Percentiles rank a stretch among this genome's conserved stretches.
phyloP scores from a whole-genome alignment of 495 filamentous ascomycete genomes.

The Podospora pseudopauciseta region DNA sequence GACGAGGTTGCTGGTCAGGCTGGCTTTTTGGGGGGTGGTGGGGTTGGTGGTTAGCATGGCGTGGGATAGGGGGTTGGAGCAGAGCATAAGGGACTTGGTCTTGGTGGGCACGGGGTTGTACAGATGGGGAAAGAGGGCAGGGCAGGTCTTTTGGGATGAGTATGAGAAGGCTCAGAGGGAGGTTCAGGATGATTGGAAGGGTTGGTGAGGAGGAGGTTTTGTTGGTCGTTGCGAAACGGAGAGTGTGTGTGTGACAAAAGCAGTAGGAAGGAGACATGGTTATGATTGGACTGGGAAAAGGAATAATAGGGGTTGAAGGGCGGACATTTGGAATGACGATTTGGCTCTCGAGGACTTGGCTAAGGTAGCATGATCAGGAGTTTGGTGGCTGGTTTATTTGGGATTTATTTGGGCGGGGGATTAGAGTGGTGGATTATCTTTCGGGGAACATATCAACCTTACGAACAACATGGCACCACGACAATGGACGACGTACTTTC shows the following conservation, averaged over 20 bases:
- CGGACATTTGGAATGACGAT: neutral
- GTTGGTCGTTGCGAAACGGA: neutral
- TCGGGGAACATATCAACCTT: neutral
- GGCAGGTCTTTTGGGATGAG: neutral
- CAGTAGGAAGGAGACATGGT: neutral
- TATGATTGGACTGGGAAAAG: neutral
- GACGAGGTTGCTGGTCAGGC: constrained; percentile 55
- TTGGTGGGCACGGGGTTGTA: neutral
- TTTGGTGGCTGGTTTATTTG: neutral
- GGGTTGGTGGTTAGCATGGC: constrained; percentile 50
- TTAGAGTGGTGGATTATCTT: neutral
- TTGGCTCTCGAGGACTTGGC: neutral
- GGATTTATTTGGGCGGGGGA: neutral
- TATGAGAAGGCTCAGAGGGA: neutral
- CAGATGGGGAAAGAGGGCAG: neutral
- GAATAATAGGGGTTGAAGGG: neutral
- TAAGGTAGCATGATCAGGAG: neutral
- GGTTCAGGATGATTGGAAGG: neutral
- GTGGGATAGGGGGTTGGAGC: constrained; percentile 61
- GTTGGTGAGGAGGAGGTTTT: too few relatives aligned
- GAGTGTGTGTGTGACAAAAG: neutral
- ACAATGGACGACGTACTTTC: neutral
- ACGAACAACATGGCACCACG: neutral
- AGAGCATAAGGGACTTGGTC: constrained; percentile 51
- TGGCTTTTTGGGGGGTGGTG: constrained; percentile 58